A percentile compares a stretch with the other conserved stretches of the same genome.
These are phyloP conservation scores for Ophiostoma montium DNA, from an alignment of 2,329 filamentous ascomycete species.

Conservation along the genomic window DNA sequence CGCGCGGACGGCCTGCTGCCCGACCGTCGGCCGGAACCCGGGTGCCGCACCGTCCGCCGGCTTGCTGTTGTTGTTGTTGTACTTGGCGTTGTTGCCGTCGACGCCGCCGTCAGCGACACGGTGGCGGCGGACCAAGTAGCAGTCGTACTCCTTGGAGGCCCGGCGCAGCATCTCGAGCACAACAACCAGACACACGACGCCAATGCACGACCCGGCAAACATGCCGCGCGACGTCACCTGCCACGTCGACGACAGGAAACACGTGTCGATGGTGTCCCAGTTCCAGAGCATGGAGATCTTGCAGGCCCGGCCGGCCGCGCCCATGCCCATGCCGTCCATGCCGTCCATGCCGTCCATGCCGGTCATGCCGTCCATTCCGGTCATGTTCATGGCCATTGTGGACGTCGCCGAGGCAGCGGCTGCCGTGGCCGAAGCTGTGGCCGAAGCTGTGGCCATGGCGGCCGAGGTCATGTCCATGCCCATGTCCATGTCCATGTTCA, in stretches of 20 bases:
- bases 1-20: constrained; percentile 54
- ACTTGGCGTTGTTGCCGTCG: too few relatives aligned
- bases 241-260: constrained; percentile 59
- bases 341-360: too few relatives aligned
- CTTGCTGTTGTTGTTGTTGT: neutral
- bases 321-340: constrained; percentile 18
- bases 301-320: constrained; percentile 18
- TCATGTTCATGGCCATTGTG: neutral
- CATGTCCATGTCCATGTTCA: neutral
- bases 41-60: neutral
- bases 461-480: neutral
- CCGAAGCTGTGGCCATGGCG: neutral
- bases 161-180: constrained; percentile 60
- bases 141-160: constrained; percentile 57
- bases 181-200: constrained; percentile 60
- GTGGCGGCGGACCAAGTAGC: constrained; percentile 43
- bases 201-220: constrained; percentile 72
- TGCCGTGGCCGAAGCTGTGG: neutral
- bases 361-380: too few relatives aligned
- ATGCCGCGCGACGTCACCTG: constrained; percentile 53
- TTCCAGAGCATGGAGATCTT: constrained; percentile 59
- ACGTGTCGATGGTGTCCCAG: constrained; percentile 58
- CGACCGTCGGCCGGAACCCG: constrained; percentile 39
- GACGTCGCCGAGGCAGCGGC: neutral
- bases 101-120: too few relatives aligned